phyloP scores from a whole-genome alignment of 2,329 filamentous ascomycete genomes.

The Hymenoscyphus fraxineus region DNA sequence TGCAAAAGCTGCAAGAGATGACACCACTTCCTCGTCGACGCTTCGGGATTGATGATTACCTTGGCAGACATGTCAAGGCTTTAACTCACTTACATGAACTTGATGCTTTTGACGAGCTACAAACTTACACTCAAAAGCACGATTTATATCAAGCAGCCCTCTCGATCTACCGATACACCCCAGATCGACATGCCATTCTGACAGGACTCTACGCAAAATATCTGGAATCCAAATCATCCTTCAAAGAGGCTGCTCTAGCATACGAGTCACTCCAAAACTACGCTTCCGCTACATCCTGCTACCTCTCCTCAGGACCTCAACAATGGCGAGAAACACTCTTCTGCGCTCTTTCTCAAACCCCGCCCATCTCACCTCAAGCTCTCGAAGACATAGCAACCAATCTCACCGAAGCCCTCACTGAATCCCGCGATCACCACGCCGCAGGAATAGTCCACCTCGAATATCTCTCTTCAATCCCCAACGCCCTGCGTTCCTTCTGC shows the following conservation, averaged over 20 bases:
- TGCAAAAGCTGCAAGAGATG: slow-evolving; percentile 79
- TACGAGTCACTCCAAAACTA: slow-evolving; percentile 83
- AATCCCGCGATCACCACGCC: slow-evolving; percentile 77
- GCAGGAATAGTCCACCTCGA: slow-evolving; percentile 79
- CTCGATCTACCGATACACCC: slow-evolving; percentile 78
- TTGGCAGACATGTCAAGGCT: slow-evolving; percentile 73
- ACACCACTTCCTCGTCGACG: slow-evolving; percentile 61
- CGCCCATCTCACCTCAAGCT: slow-evolving; percentile 56
- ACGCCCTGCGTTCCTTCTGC: slow-evolving; percentile 74
- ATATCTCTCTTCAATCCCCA: slow-evolving; percentile 69
- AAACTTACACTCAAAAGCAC: slow-evolving; percentile 75
- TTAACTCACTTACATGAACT: slow-evolving; percentile 71
- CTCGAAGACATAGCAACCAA: slow-evolving; percentile 65
- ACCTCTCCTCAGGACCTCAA: slow-evolving; percentile 69
- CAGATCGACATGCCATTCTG: slow-evolving; percentile 60
- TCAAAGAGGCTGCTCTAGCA: slow-evolving; percentile 82
- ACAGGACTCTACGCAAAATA: slow-evolving; percentile 76
- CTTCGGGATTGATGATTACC: slow-evolving; percentile 85
- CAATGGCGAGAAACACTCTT: slow-evolving; percentile 91
- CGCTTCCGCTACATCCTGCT: slow-evolving; percentile 72
- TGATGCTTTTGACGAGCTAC: slow-evolving; percentile 71
- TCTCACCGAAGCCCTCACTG: slow-evolving; percentile 74
- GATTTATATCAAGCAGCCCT: slow-evolving; percentile 74
- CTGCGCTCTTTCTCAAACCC: slow-evolving; percentile 63
- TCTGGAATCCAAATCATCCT: slow-evolving; percentile 69